phyloP scores from a whole-genome alignment of 164 flowering plant genomes.

The grape (Vitis vinifera) region ASM3070453v1 NC_081809.1:26218001-26218500 shows the following conservation, averaged over 20 bases:
- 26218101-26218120: slow-evolving; percentile 40
- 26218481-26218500: slow-evolving; percentile 18
- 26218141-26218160: neutral
- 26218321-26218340: slow-evolving; percentile 21
- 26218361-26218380: slow-evolving; percentile 13
- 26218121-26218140: slow-evolving; percentile 25
- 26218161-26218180: slow-evolving; percentile 9
- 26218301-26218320: slow-evolving; percentile 1
- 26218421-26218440: slow-evolving; percentile 22
- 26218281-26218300: neutral
- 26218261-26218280: slow-evolving; percentile 3
- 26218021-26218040: slow-evolving; percentile 33
- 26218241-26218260: neutral
- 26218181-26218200: slow-evolving; percentile 39
- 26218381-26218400: slow-evolving; percentile 19
- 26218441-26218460: slow-evolving; percentile 5
- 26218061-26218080: slow-evolving; percentile 53
- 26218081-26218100: slow-evolving; percentile 38
- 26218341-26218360: slow-evolving; percentile 24
- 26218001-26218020: neutral
- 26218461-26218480: neutral
- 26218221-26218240: slow-evolving; percentile 10
- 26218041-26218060: slow-evolving; percentile 56
- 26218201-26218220: slow-evolving; percentile 19
- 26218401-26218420: slow-evolving; percentile 19